phyloP scores from a whole-genome alignment of 768 basidiomycete species.

The Naganishia onofrii region DNA sequence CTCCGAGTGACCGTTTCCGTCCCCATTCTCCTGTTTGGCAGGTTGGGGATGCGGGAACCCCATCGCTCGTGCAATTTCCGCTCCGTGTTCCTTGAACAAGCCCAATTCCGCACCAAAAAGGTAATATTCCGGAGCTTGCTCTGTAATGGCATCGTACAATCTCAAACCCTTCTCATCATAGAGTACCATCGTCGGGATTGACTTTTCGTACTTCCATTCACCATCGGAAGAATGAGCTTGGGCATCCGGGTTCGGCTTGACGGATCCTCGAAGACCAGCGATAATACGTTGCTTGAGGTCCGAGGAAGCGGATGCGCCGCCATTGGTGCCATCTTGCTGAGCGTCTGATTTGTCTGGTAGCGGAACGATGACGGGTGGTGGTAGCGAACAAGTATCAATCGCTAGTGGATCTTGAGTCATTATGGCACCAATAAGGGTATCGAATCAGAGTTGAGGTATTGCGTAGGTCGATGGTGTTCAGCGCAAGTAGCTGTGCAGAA shows the following conservation, averaged over 20 bases:
- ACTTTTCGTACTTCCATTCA: slow-evolving; percentile 56
- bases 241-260: slow-evolving; percentile 1
- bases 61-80: slow-evolving; percentile 74
- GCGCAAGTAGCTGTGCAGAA: neutral
- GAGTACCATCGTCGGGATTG: slow-evolving; percentile 75
- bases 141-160: slow-evolving; percentile 51
- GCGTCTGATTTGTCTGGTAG: neutral
- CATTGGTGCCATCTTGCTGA: neutral
- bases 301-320: neutral
- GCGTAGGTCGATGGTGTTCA: neutral
- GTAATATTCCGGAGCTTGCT: slow-evolving; percentile 63
- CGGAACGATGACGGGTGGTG: slow-evolving; percentile 1
- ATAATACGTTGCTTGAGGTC: slow-evolving; percentile 17
- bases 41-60: slow-evolving; percentile 54
- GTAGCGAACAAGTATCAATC: neutral
- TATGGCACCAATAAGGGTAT: neutral
- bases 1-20: slow-evolving; percentile 33
- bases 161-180: slow-evolving; percentile 83
- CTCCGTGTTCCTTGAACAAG: slow-evolving; percentile 69
- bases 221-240: neutral
- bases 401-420: slow-evolving; percentile 7
- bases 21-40: slow-evolving; percentile 31
- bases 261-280: slow-evolving; percentile 17
- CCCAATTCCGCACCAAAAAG: slow-evolving; percentile 83
- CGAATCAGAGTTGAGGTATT: neutral